These are phyloP conservation scores for Cinchona pubescens DNA, from an alignment of 257 asterid genomes.

Conservation along the genomic window DNA sequence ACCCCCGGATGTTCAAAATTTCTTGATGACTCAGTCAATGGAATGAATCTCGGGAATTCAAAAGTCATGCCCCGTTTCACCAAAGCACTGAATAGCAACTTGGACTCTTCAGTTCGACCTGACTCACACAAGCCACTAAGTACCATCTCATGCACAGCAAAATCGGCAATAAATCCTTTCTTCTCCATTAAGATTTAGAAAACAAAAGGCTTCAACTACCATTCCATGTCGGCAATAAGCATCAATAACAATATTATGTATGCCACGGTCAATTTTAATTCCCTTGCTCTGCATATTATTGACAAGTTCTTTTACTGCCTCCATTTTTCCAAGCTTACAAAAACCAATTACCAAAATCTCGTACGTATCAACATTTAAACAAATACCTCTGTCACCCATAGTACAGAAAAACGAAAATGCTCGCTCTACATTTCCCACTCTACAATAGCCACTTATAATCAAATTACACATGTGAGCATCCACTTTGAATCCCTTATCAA, in stretches of 20 bases:
- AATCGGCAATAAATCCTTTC: constrained; percentile 24
- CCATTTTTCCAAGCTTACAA: constrained; percentile 26
- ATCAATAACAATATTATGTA: constrained; percentile 16
- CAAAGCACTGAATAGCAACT: constrained; percentile 24
- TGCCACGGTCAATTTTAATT: constrained; percentile 25
- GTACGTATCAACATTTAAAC: constrained; percentile 28
- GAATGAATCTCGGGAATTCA: constrained; percentile 8
- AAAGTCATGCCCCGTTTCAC: constrained; percentile 29
- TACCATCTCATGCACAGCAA: constrained; percentile 21
- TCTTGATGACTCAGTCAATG: constrained; percentile 14
- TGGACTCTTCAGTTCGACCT: constrained; percentile 21
- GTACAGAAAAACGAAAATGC: constrained; percentile 22
- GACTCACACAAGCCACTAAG: constrained; percentile 23
- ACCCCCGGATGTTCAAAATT: constrained; percentile 8
- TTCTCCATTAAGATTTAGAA: constrained; percentile 26
- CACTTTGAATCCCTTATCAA: constrained; percentile 30
- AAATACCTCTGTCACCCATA: constrained; percentile 21
- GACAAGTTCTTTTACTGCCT: constrained; percentile 20
- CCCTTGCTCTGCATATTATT: constrained; percentile 24
- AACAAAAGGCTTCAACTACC: constrained; percentile 28
- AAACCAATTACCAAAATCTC: constrained; percentile 23
- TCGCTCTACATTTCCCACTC: constrained; percentile 24
- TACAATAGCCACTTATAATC: constrained; percentile 39
- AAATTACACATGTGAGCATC: constrained; percentile 28
- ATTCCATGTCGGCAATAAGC: constrained; percentile 21